phyloP scores from a whole-genome alignment of 805 yeast genomes.

The Cyberlindnera xylosilytica region DNA sequence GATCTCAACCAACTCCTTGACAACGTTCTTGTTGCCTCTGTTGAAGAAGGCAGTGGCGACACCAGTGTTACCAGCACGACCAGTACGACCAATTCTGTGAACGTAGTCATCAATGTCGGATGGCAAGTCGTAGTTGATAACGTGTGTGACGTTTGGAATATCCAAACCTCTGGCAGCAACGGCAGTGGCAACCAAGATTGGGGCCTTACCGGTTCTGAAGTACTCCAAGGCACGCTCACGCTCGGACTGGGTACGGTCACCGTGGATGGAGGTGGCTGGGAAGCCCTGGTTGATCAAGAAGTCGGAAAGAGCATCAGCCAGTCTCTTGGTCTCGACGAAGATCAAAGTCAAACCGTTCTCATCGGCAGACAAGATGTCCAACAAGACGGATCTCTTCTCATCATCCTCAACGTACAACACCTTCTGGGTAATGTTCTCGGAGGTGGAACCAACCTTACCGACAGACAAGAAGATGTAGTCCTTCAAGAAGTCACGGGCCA shows the following conservation, averaged over 20 bases:
- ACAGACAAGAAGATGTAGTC: conserved; percentile 95
- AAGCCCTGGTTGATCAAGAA: conserved; percentile 83
- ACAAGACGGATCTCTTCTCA: conserved; percentile 86
- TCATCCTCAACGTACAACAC: conserved; percentile 87
- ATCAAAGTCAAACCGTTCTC: conserved; percentile 86
- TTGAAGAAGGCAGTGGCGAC: conserved; percentile 97
- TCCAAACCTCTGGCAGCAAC: conserved; percentile 99
- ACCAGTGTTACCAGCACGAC: conserved; percentile 99
- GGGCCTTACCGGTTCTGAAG: conserved; percentile 89
- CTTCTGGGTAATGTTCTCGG: conserved; percentile 96
- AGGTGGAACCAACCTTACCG: conserved; percentile 99
- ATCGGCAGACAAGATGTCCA: conserved; percentile 80
- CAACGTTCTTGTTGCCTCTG: conserved; percentile 89
- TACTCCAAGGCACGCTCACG: conserved; percentile 96
- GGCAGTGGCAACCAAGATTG: conserved; percentile 97
- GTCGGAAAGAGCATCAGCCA: conserved; percentile 95
- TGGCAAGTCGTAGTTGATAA: conserved; percentile 95
- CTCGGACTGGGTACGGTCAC: conserved; percentile 97
- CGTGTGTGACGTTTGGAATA: conserved; percentile 98
- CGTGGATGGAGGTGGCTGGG: conserved; percentile 98
- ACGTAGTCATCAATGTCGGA: conserved; percentile 97
- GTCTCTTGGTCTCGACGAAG: conserved; percentile 97
- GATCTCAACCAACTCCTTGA: conserved; percentile 81
- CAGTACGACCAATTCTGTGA: conserved; percentile 99
- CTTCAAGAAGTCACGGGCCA: conserved; percentile 95